A percentile compares a stretch with the other conserved stretches of the same genome.
These are phyloP conservation scores for Neocucurbitaria cava DNA, from an alignment of 2,329 filamentous ascomycete species.

Conservation along the genomic window DNA sequence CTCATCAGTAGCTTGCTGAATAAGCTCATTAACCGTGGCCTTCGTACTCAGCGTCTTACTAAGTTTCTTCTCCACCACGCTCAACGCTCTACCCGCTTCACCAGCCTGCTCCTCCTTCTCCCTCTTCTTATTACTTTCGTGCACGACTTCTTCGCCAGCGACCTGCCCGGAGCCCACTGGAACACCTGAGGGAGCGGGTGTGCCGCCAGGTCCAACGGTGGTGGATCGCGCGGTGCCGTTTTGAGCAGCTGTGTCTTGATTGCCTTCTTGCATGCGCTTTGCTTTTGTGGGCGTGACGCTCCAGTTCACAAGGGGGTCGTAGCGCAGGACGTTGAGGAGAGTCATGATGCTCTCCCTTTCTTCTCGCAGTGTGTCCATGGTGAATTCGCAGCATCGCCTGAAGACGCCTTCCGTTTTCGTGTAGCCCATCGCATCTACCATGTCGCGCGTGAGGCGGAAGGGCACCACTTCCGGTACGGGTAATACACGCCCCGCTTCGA, in stretches of 20 bases:
- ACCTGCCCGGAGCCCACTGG: constrained; percentile 29
- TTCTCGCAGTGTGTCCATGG: constrained; percentile 89
- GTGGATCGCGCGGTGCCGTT: constrained; percentile 41
- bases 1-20: constrained; percentile 94
- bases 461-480: constrained; percentile 95
- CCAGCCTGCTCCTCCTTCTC: constrained; percentile 65
- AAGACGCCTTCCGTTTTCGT: constrained; percentile 96
- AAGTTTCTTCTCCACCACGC: constrained; percentile 94
- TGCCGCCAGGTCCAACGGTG: constrained; percentile 36
- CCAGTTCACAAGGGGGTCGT: constrained; percentile 97
- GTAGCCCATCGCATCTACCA: constrained; percentile 96
- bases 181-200: constrained; percentile 34
- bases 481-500: constrained; percentile 94
- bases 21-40: constrained; percentile 95
- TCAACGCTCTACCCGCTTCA: constrained; percentile 90
- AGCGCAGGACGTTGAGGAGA: constrained; percentile 94
- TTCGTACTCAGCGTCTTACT: constrained; percentile 92
- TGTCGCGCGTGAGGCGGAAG: constrained; percentile 90
- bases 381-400: constrained; percentile 97
- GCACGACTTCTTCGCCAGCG: constrained; percentile 31
- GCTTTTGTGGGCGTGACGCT: constrained; percentile 76
- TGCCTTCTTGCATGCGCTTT: constrained; percentile 70
- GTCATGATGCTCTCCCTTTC: constrained; percentile 99
- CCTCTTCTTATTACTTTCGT: constrained; percentile 47
- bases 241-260: constrained; percentile 57